Conservation (phyloP, 2,329 filamentous ascomycete genomes). For the Colletotrichum sp. region DNA sequence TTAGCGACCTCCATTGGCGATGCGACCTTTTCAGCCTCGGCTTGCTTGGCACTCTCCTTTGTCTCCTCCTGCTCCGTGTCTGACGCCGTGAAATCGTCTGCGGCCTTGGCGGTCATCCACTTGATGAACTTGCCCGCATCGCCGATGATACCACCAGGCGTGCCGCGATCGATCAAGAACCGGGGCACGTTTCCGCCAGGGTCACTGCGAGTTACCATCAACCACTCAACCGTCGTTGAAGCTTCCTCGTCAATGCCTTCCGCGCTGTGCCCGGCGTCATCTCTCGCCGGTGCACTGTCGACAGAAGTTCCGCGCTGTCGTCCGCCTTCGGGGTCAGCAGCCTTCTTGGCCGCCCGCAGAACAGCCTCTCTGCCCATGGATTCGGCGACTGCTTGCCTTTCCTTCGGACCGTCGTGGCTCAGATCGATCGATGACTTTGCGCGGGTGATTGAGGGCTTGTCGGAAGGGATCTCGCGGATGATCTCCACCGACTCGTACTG, state of each 20-base stretch:
- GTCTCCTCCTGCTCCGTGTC: slow-evolving; percentile 7
- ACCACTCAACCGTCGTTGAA: slow-evolving; percentile 74
- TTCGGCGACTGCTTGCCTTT: slow-evolving; percentile 29
- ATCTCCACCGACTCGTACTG: slow-evolving; percentile 92
- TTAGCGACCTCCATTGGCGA: slow-evolving; percentile 27
- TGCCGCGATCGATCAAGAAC: slow-evolving; percentile 91
- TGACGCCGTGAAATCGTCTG: slow-evolving; percentile 35
- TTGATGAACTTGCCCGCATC: slow-evolving; percentile 84
- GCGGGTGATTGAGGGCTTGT: slow-evolving; percentile 43
- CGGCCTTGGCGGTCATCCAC: slow-evolving; percentile 61
- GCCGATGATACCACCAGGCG: slow-evolving; percentile 77
- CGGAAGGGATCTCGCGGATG: slow-evolving; percentile 78
- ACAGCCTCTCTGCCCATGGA: slow-evolving; percentile 44
- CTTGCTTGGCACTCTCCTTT: slow-evolving; percentile 29
- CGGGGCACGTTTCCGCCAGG: slow-evolving; percentile 87
- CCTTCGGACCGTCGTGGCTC: slow-evolving; percentile 32
- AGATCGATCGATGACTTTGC: slow-evolving; percentile 51
- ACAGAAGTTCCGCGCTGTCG: slow-evolving; percentile 20
- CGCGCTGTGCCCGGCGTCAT: slow-evolving; percentile 30
- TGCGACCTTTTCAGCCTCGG: slow-evolving; percentile 31
- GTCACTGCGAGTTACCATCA: slow-evolving; percentile 90
- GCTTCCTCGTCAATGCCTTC: slow-evolving; percentile 29
- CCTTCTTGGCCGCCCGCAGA: slow-evolving; percentile 31
- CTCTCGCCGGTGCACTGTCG: slow-evolving; percentile 18
- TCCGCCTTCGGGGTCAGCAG: slow-evolving; percentile 38